A percentile compares a stretch with the other conserved stretches of the same genome.
Conservation (phyloP, 108 stramenopile genomes). For the Chaetoceros tenuissimus region DNA sequence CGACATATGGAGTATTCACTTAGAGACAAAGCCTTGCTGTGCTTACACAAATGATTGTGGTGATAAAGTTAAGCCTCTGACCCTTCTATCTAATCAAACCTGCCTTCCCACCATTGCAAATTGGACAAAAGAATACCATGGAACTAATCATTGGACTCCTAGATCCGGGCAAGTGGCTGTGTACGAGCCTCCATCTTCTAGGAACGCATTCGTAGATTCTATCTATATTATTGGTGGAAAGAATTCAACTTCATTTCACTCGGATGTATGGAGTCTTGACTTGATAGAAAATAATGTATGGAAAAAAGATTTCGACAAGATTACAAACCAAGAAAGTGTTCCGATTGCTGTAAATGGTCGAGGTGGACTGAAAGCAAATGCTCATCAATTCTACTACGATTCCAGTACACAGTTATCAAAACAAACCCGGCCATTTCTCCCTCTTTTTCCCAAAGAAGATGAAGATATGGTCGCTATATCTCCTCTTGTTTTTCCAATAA, state of each 20-base stretch:
- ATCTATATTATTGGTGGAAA: slow-evolving; percentile 37
- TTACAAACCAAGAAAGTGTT: no score
- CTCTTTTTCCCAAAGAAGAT: no score
- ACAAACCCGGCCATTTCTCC: no score
- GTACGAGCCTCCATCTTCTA: slow-evolving; percentile 37
- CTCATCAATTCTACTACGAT: no score
- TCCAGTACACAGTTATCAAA: no score
- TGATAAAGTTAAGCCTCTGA: background rate
- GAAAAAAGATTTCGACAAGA: slow-evolving; percentile 21
- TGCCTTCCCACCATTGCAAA: background rate
- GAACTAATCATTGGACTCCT: no score
- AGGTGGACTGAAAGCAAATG: no score
- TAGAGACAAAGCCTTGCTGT: slow-evolving; percentile 38
- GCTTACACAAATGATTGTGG: slow-evolving; percentile 2
- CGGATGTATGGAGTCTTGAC: slow-evolving; percentile 40
- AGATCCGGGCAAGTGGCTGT: slow-evolving; percentile 33
- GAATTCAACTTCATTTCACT: slow-evolving; percentile 14
- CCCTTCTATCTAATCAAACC: background rate
- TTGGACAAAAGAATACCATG: slow-evolving; percentile 8
- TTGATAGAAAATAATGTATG: slow-evolving; percentile 13
- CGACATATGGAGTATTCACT: slow-evolving; percentile 57
- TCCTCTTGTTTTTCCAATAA: slow-evolving; percentile 8
- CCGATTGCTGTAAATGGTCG: no score
- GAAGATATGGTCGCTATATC: no score
- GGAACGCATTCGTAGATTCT: slow-evolving; percentile 27